Percentiles rank a stretch among this genome's conserved stretches.
Evolutionary conservation across 2,329 filamentous ascomycete species (phyloP).

Genomic region (Corynespora cassiicola): DNA sequence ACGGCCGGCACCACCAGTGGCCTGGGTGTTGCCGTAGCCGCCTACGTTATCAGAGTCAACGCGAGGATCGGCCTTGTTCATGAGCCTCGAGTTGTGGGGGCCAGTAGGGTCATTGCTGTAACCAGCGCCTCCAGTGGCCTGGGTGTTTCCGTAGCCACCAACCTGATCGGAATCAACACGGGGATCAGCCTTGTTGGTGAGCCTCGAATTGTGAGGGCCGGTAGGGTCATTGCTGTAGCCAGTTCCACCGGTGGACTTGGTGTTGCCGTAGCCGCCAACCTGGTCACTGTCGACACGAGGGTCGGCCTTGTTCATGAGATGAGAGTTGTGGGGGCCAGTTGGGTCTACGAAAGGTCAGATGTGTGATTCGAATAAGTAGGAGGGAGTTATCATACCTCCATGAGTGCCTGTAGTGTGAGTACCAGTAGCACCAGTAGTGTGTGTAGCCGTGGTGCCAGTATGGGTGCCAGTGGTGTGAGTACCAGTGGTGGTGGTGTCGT

Average conservation of each 20-base stretch:
- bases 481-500: constrained; percentile 22
- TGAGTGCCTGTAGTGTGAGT: not conserved
- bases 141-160: constrained; percentile 26
- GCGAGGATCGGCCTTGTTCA: constrained; percentile 17
- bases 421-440: constrained; percentile 8
- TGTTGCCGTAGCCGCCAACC: constrained; percentile 15
- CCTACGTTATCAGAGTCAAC: constrained; percentile 17
- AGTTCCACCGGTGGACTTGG: constrained; percentile 9
- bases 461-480: constrained; percentile 2
- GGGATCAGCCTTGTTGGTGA: constrained; percentile 38
- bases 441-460: constrained; percentile 12
- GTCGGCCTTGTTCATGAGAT: constrained; percentile 18
- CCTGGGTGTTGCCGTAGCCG: constrained; percentile 14
- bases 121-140: constrained; percentile 5
- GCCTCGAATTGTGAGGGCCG: constrained; percentile 34
- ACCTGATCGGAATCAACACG: constrained; percentile 35
- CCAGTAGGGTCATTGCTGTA: constrained; percentile 7
- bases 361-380: too few species aligned
- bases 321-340: constrained; percentile 21
- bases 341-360: too few species aligned
- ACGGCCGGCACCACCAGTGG: constrained; percentile 4
- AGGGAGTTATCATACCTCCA: too few species aligned
- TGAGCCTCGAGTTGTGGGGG: constrained; percentile 6
- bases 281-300: constrained; percentile 21
- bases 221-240: constrained; percentile 22